phyloP scores from a whole-genome alignment of 2,329 filamentous ascomycete species.

The Fusarium guadeloupense region DNA sequence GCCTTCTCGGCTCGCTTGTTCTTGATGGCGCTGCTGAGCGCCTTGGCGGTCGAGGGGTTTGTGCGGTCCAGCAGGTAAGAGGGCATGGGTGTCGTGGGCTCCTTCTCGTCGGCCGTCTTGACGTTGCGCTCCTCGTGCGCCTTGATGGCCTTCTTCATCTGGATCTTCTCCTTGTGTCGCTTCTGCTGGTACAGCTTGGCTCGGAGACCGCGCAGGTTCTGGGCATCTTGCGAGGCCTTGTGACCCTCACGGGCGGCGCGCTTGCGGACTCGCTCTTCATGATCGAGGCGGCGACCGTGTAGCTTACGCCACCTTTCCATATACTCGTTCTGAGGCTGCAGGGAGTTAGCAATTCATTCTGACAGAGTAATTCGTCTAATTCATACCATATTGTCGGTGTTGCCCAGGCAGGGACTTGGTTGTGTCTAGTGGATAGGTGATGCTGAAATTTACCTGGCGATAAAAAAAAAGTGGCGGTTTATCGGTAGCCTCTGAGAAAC shows the following conservation, averaged over 20 bases:
- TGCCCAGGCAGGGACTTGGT: constrained; percentile 37
- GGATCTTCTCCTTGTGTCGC: constrained; percentile 96
- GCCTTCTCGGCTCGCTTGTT: constrained; percentile 95
- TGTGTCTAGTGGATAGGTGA: constrained; percentile 30
- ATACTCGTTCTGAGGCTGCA: constrained; percentile 80
- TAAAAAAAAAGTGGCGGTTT: constrained; percentile 47
- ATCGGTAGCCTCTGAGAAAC: constrained; percentile 23
- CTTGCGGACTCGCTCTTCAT: constrained; percentile 92
- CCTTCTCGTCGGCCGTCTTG: constrained; percentile 85
- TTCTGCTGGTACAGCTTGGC: constrained; percentile 95
- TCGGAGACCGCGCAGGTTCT: constrained; percentile 89
- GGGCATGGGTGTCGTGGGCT: constrained; percentile 82
- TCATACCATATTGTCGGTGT: constrained; percentile 49
- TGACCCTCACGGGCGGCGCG: constrained; percentile 87
- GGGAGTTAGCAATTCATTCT: constrained; percentile 29
- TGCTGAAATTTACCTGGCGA: constrained; percentile 42
- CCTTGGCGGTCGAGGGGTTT: constrained; percentile 69
- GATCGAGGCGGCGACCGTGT: constrained; percentile 69
- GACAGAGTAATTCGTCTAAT: not conserved
- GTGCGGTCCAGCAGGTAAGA: constrained; percentile 92
- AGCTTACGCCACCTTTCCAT: constrained; percentile 77
- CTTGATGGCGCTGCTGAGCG: constrained; percentile 87
- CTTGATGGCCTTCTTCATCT: constrained; percentile 95
- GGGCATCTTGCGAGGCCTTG: constrained; percentile 86
- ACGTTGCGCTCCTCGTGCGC: constrained; percentile 96